Evolutionary conservation across 1,139 yeast genomes (phyloP), one percentile per base, ranked within the genome.

Genomic region (Geotrichum candidum): DNA sequence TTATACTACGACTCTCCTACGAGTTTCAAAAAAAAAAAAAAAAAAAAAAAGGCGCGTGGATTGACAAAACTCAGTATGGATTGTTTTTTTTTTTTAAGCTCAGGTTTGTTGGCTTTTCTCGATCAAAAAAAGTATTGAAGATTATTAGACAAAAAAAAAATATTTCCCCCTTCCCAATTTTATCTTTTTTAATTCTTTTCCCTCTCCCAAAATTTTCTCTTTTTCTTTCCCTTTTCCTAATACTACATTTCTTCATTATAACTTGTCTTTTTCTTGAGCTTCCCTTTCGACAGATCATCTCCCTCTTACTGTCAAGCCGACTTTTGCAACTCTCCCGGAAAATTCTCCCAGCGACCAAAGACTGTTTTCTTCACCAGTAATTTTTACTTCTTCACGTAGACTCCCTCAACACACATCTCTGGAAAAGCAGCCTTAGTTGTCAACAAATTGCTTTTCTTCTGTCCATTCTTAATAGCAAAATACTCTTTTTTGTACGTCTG

Each of bases 101-200:
- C n/a, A 41, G 46, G 15, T 6, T 35, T 41, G 46, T 41, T 41
- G 46, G 22, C n/a, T 18, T 41, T 41, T 41, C 46, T 41, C 46
- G 46, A 41, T 22, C 18, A 9, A 54, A 61, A 53, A 33, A 22
- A 50, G 22, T 29, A 56, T 27, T 38, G 18, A 58, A 53, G 46
- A 53, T 18, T 18, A 18, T 18, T 18, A 18, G 18, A 52, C 45
- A 57, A 57, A 45, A 31, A 31, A 53, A 18, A 18, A n/a, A 31
- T 52, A 46, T 35, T 31, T 41, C 41, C 53, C 55, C 33, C 31
- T 45, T 15, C n/a, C 9, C n/a, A 46, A 25, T 45, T 45, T 38
- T 4, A 31, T 29, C 31, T 48, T 51, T 25, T n/a, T 15, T 35
- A 41, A 18, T 27, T 51, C 18, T 51, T 51, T 52, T 35, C 45